A percentile compares a stretch with the other conserved stretches of the same genome.
phyloP scores from a whole-genome alignment of 2,329 filamentous ascomycete genomes.

The Didymella pinodella region DNA sequence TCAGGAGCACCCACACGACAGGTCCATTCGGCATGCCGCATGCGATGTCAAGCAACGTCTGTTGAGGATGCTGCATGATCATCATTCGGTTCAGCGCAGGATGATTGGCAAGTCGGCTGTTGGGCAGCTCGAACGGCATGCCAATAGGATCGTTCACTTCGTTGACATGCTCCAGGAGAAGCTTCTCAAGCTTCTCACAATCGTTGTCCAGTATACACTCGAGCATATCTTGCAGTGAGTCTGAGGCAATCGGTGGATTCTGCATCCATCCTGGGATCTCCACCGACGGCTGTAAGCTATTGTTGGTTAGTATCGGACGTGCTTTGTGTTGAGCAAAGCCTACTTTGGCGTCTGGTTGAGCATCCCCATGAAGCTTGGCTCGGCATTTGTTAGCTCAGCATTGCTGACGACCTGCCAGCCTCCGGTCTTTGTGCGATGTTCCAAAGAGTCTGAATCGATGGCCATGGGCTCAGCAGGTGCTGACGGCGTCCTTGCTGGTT shows the following conservation, averaged over 20 bases:
- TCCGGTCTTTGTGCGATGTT: slow-evolving; percentile 11
- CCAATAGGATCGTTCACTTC: slow-evolving; percentile 44
- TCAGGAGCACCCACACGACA: slow-evolving; percentile 37
- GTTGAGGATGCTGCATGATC: slow-evolving; percentile 42
- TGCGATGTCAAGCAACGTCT: slow-evolving; percentile 46
- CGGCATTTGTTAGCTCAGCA: slow-evolving; percentile 6
- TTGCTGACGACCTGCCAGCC: slow-evolving; percentile 21
- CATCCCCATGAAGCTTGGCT: slow-evolving; percentile 24
- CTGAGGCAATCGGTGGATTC: slow-evolving; percentile 20
- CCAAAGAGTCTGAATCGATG: slow-evolving; percentile 2
- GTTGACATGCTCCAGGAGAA: slow-evolving; percentile 35
- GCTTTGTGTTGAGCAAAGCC: neutral
- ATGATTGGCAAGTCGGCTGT: slow-evolving; percentile 37
- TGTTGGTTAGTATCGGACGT: slow-evolving; percentile 1
- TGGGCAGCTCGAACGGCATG: slow-evolving; percentile 36
- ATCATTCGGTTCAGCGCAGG: slow-evolving; percentile 36
- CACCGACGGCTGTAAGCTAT: slow-evolving; percentile 22
- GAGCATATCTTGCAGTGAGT: slow-evolving; percentile 41
- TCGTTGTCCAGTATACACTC: slow-evolving; percentile 37
- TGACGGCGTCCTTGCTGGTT: slow-evolving; percentile 18
- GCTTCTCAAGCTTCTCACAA: slow-evolving; percentile 34
- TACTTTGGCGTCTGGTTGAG: slow-evolving; percentile 24
- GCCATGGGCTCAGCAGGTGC: slow-evolving; percentile 13
- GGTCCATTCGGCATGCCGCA: slow-evolving; percentile 41
- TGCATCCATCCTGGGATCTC: slow-evolving; percentile 28